Conservation (phyloP, 441 rosid species). For the Biscutella laevigata region DNA sequence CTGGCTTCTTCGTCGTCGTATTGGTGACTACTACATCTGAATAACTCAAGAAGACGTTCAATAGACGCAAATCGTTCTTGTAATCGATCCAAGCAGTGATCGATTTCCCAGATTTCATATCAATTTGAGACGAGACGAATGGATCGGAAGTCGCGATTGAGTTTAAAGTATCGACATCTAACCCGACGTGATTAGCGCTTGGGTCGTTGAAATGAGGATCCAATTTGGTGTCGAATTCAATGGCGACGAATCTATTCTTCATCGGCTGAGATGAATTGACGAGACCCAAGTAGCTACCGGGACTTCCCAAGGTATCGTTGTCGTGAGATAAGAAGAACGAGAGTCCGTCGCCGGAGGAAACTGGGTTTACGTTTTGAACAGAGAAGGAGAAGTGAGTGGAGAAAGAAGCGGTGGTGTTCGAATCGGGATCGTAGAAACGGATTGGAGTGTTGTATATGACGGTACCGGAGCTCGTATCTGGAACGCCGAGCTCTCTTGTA, state of each 20-base stretch:
- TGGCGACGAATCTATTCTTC: slow-evolving; percentile 66
- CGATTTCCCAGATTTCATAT: slow-evolving; percentile 62
- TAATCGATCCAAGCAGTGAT: slow-evolving; percentile 78
- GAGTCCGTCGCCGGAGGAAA: slow-evolving; percentile 77
- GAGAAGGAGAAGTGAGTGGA: slow-evolving; percentile 69
- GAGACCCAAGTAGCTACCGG: slow-evolving; percentile 72
- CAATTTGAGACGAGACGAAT: slow-evolving; percentile 30
- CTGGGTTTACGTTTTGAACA: slow-evolving; percentile 43
- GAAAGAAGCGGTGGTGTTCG: slow-evolving; percentile 74
- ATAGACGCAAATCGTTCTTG: slow-evolving; percentile 51
- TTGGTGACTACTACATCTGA: slow-evolving; percentile 6
- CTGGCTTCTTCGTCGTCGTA: slow-evolving; percentile 49
- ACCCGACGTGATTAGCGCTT: slow-evolving; percentile 56
- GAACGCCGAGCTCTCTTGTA: slow-evolving; percentile 67
- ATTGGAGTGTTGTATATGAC: slow-evolving; percentile 58
- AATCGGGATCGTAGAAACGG: slow-evolving; percentile 51
- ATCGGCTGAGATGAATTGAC: slow-evolving; percentile 63
- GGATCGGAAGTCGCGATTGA: slow-evolving; percentile 64
- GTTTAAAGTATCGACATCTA: slow-evolving; percentile 59
- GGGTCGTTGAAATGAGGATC: slow-evolving; percentile 64
- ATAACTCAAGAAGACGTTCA: slow-evolving; percentile 65
- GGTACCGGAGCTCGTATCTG: slow-evolving; percentile 74
- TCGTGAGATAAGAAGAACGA: slow-evolving; percentile 77
- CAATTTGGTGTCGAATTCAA: slow-evolving; percentile 70
- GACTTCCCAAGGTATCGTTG: slow-evolving; percentile 58